Conservation (phyloP, 306 rosid species). For the Gastrolobium bilobum region DNA sequence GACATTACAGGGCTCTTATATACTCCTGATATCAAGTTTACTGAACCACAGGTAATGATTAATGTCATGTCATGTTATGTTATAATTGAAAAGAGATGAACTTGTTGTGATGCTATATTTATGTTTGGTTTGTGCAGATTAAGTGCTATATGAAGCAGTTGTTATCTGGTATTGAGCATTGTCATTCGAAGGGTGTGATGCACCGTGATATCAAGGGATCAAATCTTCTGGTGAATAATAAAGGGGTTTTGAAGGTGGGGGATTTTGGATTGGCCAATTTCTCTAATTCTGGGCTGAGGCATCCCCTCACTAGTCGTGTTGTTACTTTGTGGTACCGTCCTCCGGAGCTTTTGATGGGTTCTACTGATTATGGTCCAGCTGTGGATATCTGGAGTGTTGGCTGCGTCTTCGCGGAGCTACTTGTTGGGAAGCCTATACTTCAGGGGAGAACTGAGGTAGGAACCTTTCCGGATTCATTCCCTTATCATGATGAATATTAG, state of each 20-base stretch:
- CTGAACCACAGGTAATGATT: constrained; percentile 72
- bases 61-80: background rate
- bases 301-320: constrained; percentile 89
- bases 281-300: constrained; percentile 58
- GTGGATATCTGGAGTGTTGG: constrained; percentile 99
- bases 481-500: background rate
- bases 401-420: constrained; percentile 87
- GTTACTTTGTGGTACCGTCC: constrained; percentile 98
- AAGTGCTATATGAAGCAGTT: constrained; percentile 92
- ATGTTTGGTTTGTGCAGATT: constrained; percentile 60
- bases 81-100: constrained; percentile 4
- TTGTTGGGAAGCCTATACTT: constrained; percentile 84
- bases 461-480: constrained; percentile 13
- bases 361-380: constrained; percentile 85
- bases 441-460: constrained; percentile 96
- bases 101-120: background rate
- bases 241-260: constrained; percentile 86
- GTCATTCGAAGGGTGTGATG: constrained; percentile 89
- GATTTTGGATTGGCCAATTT: constrained; percentile 96
- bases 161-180: constrained; percentile 86
- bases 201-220: constrained; percentile 96
- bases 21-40: constrained; percentile 79
- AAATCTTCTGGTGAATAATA: constrained; percentile 88
- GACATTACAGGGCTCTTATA: constrained; percentile 88
- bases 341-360: constrained; percentile 92